A percentile compares a stretch with the other conserved stretches of the same genome.
These are phyloP conservation scores for Calonectria henricotiae DNA, from an alignment of 2,329 filamentous ascomycete species.

Conservation along the genomic window DNA sequence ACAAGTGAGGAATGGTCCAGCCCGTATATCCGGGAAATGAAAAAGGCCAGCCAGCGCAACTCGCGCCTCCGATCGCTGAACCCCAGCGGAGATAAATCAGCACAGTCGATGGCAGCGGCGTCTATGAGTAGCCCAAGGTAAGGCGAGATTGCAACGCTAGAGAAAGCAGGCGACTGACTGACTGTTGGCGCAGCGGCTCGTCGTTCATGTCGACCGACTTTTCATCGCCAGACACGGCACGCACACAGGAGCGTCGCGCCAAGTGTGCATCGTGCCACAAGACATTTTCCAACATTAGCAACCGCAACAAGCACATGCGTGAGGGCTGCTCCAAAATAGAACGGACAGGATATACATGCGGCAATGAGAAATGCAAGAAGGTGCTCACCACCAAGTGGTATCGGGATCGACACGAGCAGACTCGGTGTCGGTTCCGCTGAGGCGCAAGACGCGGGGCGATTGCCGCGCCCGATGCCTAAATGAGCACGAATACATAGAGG, in stretches of 20 bases:
- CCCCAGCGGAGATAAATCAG: background rate
- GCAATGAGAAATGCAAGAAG: slow-evolving; percentile 49
- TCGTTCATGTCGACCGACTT: slow-evolving; percentile 33
- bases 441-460: background rate
- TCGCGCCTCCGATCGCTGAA: slow-evolving; percentile 27
- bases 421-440: slow-evolving; percentile 50
- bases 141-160: slow-evolving; percentile 3
- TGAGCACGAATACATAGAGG: slow-evolving; percentile 20
- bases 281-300: slow-evolving; percentile 54
- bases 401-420: slow-evolving; percentile 50
- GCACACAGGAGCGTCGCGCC: slow-evolving; percentile 31
- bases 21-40: slow-evolving; percentile 40
- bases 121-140: slow-evolving; percentile 41
- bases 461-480: slow-evolving; percentile 21
- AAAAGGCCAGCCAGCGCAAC: slow-evolving; percentile 38
- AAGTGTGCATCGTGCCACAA: slow-evolving; percentile 51
- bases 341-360: slow-evolving; percentile 49
- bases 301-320: slow-evolving; percentile 55
- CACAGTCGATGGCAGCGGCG: background rate
- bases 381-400: slow-evolving; percentile 54
- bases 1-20: slow-evolving; percentile 33
- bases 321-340: slow-evolving; percentile 51
- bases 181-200: slow-evolving; percentile 27
- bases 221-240: slow-evolving; percentile 34
- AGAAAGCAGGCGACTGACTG: background rate